Conservation (phyloP, 768 basidiomycete species). For the Mycena capillaripes region DNA sequence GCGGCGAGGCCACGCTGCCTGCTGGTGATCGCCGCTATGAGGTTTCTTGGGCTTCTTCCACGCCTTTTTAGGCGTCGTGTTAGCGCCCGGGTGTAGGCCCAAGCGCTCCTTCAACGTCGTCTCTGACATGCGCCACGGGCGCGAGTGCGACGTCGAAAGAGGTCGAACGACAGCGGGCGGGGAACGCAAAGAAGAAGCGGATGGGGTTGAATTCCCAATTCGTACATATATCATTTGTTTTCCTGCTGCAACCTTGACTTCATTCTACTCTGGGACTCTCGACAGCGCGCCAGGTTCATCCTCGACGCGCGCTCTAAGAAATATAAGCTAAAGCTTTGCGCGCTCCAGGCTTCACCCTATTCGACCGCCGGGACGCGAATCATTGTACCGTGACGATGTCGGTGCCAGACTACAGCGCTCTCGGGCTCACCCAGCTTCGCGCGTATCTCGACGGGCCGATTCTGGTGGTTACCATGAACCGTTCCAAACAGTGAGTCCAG, state of each 20-base stretch:
- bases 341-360: too few species aligned
- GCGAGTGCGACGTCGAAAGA: neutral
- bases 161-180: neutral
- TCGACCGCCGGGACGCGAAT: neutral
- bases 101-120: conserved; percentile 21
- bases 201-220: too few species aligned
- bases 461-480: conserved; percentile 60
- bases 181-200: neutral
- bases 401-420: conserved; percentile 49
- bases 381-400: conserved; percentile 45
- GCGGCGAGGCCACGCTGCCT: neutral
- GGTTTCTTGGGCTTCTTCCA: conserved; percentile 23
- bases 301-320: too few species aligned
- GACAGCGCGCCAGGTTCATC: too few species aligned
- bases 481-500: conserved; percentile 60
- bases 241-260: neutral
- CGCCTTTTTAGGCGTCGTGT: neutral
- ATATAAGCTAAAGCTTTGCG: too few species aligned
- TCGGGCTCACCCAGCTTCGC: conserved; percentile 58
- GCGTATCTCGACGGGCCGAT: conserved; percentile 60
- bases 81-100: conserved; percentile 7
- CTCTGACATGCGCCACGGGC: conserved; percentile 21
- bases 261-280: too few species aligned
- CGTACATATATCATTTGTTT: neutral
- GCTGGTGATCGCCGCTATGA: neutral